Conservation (phyloP, 2,329 filamentous ascomycete genomes). For the Fusarium sp. region DNA sequence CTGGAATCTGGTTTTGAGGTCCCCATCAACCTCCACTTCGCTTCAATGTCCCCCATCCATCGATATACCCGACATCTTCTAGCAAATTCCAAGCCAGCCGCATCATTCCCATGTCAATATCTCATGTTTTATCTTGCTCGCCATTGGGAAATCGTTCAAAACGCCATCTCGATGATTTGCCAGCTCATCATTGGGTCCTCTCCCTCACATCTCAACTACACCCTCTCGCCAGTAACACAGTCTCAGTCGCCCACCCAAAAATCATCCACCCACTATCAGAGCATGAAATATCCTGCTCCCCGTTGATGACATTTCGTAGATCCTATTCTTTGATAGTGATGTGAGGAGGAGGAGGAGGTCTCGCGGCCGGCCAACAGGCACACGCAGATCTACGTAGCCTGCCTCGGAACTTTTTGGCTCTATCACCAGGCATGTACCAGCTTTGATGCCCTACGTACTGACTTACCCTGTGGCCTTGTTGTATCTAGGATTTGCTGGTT, state of each 20-base stretch:
- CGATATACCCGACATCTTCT: background rate
- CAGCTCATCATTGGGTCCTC: conserved; percentile 9
- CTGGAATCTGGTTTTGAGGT: conserved; percentile 10
- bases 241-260: conserved; percentile 18
- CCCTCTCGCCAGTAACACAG: conserved; percentile 11
- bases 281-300: background rate
- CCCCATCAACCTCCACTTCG: conserved; percentile 12
- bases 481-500: background rate
- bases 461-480: background rate
- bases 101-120: conserved; percentile 13
- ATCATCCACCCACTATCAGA: background rate
- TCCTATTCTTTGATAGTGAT: background rate
- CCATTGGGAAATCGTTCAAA: background rate
- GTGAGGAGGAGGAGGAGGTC: background rate
- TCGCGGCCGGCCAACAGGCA: conserved; percentile 16
- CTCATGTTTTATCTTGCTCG: background rate
- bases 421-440: background rate
- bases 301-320: background rate
- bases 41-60: background rate
- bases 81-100: conserved; percentile 9
- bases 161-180: background rate
- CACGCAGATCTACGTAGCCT: background rate
- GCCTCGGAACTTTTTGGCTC: background rate
- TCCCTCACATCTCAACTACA: conserved; percentile 6
- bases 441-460: background rate